Percentiles rank a stretch among this genome's conserved stretches.
phyloP scores from a whole-genome alignment of 768 basidiomycete species.

The Trichaptum fuscoviolaceum region DNA sequence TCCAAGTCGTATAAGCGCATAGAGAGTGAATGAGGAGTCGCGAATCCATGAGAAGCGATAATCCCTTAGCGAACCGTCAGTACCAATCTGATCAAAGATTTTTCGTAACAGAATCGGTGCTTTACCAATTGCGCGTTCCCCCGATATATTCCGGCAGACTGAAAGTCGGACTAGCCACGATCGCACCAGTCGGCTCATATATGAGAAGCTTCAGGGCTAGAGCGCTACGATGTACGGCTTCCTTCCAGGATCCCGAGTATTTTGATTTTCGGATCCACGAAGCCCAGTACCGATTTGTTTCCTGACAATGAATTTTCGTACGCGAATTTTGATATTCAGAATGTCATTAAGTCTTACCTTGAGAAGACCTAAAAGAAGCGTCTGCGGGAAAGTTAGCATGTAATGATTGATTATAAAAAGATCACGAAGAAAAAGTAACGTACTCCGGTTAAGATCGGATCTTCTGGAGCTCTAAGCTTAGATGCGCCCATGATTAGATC shows the following conservation, averaged over 20 bases:
- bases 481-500: constrained; percentile 41
- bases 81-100: constrained; percentile 4
- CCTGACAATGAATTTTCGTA: constrained; percentile 27
- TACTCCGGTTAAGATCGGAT: constrained; percentile 70
- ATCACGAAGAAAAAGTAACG: constrained; percentile 11
- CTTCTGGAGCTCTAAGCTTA: constrained; percentile 47
- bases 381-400: constrained; percentile 25
- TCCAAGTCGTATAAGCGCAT: constrained; percentile 88
- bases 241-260: constrained; percentile 93
- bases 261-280: constrained; percentile 86
- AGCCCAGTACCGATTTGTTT: constrained; percentile 82
- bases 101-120: constrained; percentile 6
- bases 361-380: constrained; percentile 53
- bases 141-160: constrained; percentile 90
- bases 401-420: constrained; percentile 2
- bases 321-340: neutral
- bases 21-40: constrained; percentile 94
- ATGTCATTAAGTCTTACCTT: constrained; percentile 30
- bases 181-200: constrained; percentile 89
- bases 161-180: constrained; percentile 94
- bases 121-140: constrained; percentile 81
- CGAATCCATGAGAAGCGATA: constrained; percentile 87
- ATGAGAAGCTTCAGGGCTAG: constrained; percentile 92
- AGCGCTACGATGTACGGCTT: constrained; percentile 88
- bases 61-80: constrained; percentile 39